Evolutionary conservation across 2,329 filamentous ascomycete species (phyloP).

Genomic region (Nemania abortiva): DNA sequence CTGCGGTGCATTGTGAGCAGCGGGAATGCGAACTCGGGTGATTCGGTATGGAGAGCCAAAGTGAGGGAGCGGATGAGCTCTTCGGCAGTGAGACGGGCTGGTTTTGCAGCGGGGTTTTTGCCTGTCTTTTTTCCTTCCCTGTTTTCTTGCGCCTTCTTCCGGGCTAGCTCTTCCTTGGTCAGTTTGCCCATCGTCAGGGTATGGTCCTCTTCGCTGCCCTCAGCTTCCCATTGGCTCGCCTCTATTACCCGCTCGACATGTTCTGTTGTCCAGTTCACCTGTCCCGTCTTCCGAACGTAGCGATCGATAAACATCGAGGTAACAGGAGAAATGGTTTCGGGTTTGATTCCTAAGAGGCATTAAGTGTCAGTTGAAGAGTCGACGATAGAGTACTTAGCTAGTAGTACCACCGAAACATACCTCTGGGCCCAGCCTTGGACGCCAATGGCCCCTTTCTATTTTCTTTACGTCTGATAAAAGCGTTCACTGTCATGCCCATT

Average conservation of each 20-base stretch:
- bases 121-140: conserved; percentile 27
- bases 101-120: conserved; percentile 19
- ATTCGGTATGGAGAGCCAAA: conserved; percentile 14
- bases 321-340: conserved; percentile 46
- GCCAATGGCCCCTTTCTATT: conserved; percentile 20
- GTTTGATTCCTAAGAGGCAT: conserved; percentile 43
- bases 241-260: conserved; percentile 54
- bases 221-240: conserved; percentile 45
- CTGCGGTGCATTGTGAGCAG: conserved; percentile 21
- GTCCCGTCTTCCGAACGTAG: conserved; percentile 45
- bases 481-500: conserved; percentile 52
- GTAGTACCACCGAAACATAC: conserved; percentile 10
- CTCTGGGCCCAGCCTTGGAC: conserved; percentile 23
- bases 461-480: conserved; percentile 22
- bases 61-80: conserved; percentile 19
- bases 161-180: conserved; percentile 35
- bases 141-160: conserved; percentile 33
- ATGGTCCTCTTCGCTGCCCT: conserved; percentile 44
- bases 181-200: conserved; percentile 35
- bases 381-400: neutral
- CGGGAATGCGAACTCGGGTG: conserved; percentile 20
- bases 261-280: conserved; percentile 51
- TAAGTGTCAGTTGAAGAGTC: conserved; percentile 22
- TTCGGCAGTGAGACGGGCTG: conserved; percentile 14
- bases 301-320: conserved; percentile 54